phyloP scores from a whole-genome alignment of 2,329 filamentous ascomycete species.

The Pseudocercospora fuligena region DNA sequence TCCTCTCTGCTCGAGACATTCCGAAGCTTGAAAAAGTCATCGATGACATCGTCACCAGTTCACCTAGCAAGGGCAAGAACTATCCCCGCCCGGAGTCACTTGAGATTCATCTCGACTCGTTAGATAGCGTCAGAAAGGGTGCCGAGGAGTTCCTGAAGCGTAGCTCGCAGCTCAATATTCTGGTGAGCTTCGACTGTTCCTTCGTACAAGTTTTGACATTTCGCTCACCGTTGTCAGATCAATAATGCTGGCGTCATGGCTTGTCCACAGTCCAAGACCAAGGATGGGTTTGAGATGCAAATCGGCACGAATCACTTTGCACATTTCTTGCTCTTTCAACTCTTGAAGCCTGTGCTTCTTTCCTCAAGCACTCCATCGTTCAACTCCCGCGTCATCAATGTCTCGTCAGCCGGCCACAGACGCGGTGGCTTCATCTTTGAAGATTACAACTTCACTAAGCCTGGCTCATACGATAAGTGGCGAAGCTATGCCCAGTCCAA shows the following conservation, averaged over 20 bases:
- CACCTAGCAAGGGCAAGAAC: constrained; percentile 23
- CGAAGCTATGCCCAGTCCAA: constrained; percentile 57
- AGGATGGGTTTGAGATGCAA: constrained; percentile 49
- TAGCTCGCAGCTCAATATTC: constrained; percentile 44
- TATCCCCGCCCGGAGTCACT: constrained; percentile 30
- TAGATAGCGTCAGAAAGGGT: constrained; percentile 39
- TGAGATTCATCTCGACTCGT: constrained; percentile 41
- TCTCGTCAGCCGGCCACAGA: constrained; percentile 53
- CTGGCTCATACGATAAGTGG: constrained; percentile 41
- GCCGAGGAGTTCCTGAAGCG: constrained; percentile 40
- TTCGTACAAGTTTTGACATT: not conserved
- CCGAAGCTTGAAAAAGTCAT: constrained; percentile 38
- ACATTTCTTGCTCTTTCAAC: constrained; percentile 60
- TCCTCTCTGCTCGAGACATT: constrained; percentile 49
- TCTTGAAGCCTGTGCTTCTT: constrained; percentile 54
- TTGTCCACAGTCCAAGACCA: constrained; percentile 34
- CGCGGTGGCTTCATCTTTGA: constrained; percentile 42
- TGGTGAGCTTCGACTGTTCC: constrained; percentile 30
- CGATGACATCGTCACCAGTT: constrained; percentile 38
- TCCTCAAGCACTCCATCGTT: constrained; percentile 45
- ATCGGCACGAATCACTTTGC: constrained; percentile 57
- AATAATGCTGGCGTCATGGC: constrained; percentile 46
- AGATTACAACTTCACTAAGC: constrained; percentile 46
- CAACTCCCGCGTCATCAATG: constrained; percentile 53
- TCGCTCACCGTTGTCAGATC: constrained; percentile 30